These are phyloP conservation scores for Pythium periplocum DNA, from an alignment of 352 stramenopile genomes.

Conservation along the genomic window DNA sequence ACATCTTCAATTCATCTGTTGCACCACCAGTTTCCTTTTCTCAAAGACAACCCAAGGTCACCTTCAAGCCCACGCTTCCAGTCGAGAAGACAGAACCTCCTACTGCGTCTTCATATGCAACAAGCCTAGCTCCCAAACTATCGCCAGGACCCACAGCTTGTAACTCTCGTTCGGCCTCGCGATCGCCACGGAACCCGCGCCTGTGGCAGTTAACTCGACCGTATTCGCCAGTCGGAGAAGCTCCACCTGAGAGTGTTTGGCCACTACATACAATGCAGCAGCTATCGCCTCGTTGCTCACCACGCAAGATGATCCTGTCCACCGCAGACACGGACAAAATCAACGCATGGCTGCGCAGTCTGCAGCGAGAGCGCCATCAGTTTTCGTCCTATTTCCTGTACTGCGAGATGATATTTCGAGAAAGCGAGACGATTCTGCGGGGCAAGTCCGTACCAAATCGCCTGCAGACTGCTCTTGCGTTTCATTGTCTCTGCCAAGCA, in stretches of 20 bases:
- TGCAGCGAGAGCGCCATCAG: slow-evolving; percentile 28
- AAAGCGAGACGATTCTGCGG: slow-evolving; percentile 49
- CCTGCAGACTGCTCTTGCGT: slow-evolving; percentile 63
- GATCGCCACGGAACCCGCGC: slow-evolving; percentile 10
- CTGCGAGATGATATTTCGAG: slow-evolving; percentile 67
- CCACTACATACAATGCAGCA: slow-evolving; percentile 19
- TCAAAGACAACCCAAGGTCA: background rate
- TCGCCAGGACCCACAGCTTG: background rate
- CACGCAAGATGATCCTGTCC: slow-evolving; percentile 28
- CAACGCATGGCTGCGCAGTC: slow-evolving; percentile 49
- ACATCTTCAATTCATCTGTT: slow-evolving; percentile 19
- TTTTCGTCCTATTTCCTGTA: slow-evolving; percentile 73
- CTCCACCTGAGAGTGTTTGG: slow-evolving; percentile 14
- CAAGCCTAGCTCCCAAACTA: no score
- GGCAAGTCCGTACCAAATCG: slow-evolving; percentile 64
- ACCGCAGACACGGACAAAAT: slow-evolving; percentile 55
- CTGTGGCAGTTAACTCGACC: slow-evolving; percentile 12
- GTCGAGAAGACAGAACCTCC: background rate
- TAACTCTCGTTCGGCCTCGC: background rate
- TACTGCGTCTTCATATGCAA: no score
- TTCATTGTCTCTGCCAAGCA: slow-evolving; percentile 68
- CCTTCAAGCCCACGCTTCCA: background rate
- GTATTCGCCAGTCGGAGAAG: slow-evolving; percentile 17
- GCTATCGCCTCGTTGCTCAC: slow-evolving; percentile 13
- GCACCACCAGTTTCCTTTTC: slow-evolving; percentile 1